phyloP scores from a whole-genome alignment of 768 basidiomycete genomes.

The Lyophyllum atratum region DNA sequence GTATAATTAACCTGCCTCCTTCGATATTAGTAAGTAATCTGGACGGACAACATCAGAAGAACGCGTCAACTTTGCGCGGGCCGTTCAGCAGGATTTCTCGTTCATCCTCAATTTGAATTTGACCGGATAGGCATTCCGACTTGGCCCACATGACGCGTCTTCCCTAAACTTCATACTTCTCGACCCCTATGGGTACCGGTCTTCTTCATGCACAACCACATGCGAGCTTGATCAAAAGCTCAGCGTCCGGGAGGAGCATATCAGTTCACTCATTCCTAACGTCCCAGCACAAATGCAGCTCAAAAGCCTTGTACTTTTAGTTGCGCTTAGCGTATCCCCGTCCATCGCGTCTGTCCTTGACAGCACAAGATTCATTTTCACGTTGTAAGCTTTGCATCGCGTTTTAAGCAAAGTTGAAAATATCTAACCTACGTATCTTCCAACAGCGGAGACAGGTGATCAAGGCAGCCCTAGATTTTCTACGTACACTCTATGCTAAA shows the following conservation, averaged over 20 bases:
- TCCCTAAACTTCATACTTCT: not conserved
- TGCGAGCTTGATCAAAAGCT: not conserved
- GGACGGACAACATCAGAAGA: not conserved
- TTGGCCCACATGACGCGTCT: not conserved
- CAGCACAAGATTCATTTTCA: constrained; percentile 13
- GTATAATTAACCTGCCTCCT: not conserved
- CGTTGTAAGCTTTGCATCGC: constrained; percentile 12
- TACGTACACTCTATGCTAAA: not conserved
- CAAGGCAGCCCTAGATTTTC: not conserved
- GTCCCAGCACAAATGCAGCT: not conserved
- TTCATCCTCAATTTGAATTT: not conserved
- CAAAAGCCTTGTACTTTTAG: not conserved
- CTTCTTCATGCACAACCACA: not conserved
- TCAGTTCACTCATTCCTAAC: not conserved
- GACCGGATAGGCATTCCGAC: not conserved
- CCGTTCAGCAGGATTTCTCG: not conserved
- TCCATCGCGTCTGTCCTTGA: constrained; percentile 6
- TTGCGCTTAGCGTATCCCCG: not conserved
- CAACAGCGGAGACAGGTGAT: constrained; percentile 17
- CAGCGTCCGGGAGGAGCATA: not conserved
- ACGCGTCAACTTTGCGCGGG: not conserved
- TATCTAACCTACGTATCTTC: not conserved
- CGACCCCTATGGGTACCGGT: not conserved
- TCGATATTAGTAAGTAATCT: not conserved
- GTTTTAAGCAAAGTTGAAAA: not conserved